Conservation (phyloP, 768 basidiomycete species). For the Boletus speciosus region DNA sequence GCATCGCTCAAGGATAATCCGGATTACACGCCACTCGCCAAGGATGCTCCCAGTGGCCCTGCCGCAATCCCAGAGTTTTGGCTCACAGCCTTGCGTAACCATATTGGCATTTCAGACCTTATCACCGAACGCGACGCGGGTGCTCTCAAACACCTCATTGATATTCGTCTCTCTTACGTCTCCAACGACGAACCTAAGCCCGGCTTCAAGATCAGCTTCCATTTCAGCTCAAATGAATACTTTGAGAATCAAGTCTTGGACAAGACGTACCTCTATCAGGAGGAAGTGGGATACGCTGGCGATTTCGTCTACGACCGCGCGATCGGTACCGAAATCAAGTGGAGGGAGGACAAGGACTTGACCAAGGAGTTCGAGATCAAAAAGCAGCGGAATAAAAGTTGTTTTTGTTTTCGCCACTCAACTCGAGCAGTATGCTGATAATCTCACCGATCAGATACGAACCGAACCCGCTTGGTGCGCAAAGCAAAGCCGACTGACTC, state of each 20-base stretch:
- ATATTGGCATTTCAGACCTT: conserved; percentile 77
- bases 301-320: conserved; percentile 97
- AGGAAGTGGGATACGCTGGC: conserved; percentile 91
- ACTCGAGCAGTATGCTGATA: neutral
- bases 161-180: conserved; percentile 80
- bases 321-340: conserved; percentile 87
- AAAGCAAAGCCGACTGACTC: conserved; percentile 91
- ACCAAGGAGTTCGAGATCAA: conserved; percentile 98
- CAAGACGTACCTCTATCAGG: conserved; percentile 93
- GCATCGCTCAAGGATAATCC: conserved; percentile 73
- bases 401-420: neutral
- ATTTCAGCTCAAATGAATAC: conserved; percentile 79
- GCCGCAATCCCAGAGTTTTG: conserved; percentile 88
- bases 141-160: conserved; percentile 78
- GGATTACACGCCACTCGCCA: conserved; percentile 60
- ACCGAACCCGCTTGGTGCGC: conserved; percentile 75
- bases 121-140: conserved; percentile 91
- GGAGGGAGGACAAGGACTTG: conserved; percentile 98
- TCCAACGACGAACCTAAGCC: conserved; percentile 59
- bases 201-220: conserved; percentile 90
- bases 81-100: conserved; percentile 94
- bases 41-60: conserved; percentile 41
- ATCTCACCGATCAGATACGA: conserved; percentile 54
- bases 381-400: conserved; percentile 99
- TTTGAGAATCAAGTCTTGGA: conserved; percentile 81